Percentiles rank a stretch among this genome's conserved stretches.
Evolutionary conservation across 163 green algal genomes (phyloP).

Genomic region (Scenedesmus sp.): DNA sequence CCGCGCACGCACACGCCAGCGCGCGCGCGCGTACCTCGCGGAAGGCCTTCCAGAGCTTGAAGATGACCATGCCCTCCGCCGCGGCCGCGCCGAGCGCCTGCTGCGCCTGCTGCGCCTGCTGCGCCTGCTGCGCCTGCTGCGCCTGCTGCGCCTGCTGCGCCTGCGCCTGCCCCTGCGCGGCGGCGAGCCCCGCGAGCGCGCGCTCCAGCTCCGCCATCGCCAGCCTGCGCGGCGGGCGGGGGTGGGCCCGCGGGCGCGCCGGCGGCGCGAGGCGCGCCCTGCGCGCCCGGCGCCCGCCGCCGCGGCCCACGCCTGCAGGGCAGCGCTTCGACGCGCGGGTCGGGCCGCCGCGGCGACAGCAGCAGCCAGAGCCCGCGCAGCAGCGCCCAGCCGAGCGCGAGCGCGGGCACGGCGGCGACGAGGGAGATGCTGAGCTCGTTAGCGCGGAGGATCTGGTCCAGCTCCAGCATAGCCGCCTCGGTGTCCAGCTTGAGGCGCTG

Average conservation of each 20-base stretch:
- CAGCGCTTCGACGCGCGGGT: conserved; percentile 45
- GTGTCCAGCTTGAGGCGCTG: conserved; percentile 92
- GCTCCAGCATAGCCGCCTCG: conserved; percentile 88
- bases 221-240: conserved; percentile 49
- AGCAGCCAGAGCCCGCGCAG: conserved; percentile 37
- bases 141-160: conserved; percentile 17
- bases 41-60: conserved; percentile 50
- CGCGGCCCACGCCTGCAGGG: conserved; percentile 38
- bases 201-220: conserved; percentile 71
- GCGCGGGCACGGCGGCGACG: conserved; percentile 69
- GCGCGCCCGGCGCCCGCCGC: background rate
- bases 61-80: conserved; percentile 53
- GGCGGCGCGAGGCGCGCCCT: background rate
- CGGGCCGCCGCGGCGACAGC: conserved; percentile 40
- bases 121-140: background rate
- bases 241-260: background rate
- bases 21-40: too few species aligned
- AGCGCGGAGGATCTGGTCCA: conserved; percentile 85
- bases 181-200: conserved; percentile 46
- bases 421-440: conserved; percentile 84
- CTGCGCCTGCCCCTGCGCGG: background rate
- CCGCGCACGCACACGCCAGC: too few species aligned
- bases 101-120: background rate
- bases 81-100: background rate
- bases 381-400: conserved; percentile 62